A percentile compares a stretch with the other conserved stretches of the same genome.
Evolutionary conservation across 768 basidiomycete species (phyloP).

Genomic region (Mrakia gelida): DNA sequence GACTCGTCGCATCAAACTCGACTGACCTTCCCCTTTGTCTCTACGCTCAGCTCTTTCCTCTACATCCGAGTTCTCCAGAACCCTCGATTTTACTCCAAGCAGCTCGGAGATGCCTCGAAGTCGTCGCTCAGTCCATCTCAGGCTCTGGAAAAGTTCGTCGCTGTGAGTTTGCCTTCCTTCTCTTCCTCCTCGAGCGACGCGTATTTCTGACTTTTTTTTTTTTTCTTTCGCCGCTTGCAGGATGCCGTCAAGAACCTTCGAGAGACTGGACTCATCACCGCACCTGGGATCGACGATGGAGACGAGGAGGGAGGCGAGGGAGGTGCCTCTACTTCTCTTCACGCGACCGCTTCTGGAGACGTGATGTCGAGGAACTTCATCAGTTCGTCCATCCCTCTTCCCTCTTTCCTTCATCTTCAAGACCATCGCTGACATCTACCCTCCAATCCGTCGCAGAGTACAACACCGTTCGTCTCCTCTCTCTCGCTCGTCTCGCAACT

Average conservation of each 20-base stretch:
- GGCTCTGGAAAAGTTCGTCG: constrained; percentile 54
- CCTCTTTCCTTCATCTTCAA: no score
- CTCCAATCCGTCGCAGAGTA: neutral
- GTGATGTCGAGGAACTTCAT: constrained; percentile 26
- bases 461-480: neutral
- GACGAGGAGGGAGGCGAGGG: neutral
- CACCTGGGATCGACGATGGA: neutral
- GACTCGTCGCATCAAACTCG: no score
- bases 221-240: neutral
- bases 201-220: neutral
- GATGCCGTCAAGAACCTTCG: constrained; percentile 20
- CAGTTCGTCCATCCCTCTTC: neutral
- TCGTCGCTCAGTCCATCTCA: constrained; percentile 32
- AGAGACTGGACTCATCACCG: constrained; percentile 17
- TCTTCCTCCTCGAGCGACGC: neutral
- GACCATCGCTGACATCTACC: neutral
- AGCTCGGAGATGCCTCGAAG: constrained; percentile 15
- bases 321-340: neutral
- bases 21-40: neutral
- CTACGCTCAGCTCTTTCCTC: constrained; percentile 64
- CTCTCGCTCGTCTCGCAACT: neutral
- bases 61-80: constrained; percentile 82
- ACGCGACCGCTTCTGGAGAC: constrained; percentile 5
- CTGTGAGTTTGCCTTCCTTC: neutral
- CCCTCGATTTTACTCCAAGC: constrained; percentile 61